Percentiles rank a stretch among this genome's conserved stretches.
phyloP scores from a whole-genome alignment of 2,329 filamentous ascomycete species.

The Fusarium sp. region DNA sequence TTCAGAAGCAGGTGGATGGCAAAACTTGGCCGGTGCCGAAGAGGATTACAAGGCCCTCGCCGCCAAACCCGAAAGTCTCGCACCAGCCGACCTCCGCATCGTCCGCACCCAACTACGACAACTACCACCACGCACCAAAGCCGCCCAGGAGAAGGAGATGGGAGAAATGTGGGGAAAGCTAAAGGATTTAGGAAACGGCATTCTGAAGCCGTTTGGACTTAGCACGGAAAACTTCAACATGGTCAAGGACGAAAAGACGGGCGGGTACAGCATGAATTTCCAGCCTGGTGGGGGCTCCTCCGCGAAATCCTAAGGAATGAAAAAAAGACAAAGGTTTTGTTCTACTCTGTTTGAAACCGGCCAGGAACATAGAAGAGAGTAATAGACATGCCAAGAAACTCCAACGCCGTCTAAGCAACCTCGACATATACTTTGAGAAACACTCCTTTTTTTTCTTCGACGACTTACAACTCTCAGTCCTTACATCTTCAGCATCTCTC shows the following conservation, averaged over 20 bases:
- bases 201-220: conserved; percentile 92
- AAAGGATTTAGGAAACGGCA: conserved; percentile 90
- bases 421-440: background rate
- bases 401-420: conserved; percentile 23
- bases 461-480: background rate
- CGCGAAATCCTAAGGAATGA: background rate
- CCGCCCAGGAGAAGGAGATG: conserved; percentile 88
- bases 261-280: conserved; percentile 96
- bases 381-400: conserved; percentile 25
- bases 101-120: conserved; percentile 74
- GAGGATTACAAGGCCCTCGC: conserved; percentile 82
- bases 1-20: conserved; percentile 80
- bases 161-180: conserved; percentile 98
- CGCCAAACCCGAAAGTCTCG: conserved; percentile 64
- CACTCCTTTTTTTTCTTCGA: background rate
- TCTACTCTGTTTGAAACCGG: conserved; percentile 11
- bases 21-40: conserved; percentile 79
- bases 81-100: conserved; percentile 73
- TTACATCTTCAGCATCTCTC: background rate
- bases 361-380: conserved; percentile 25
- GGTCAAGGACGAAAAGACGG: conserved; percentile 87
- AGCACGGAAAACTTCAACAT: conserved; percentile 97
- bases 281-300: conserved; percentile 44
- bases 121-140: conserved; percentile 77
- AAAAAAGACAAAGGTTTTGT: background rate